Base-by-base conservation (phyloP, 768 basidiomycete genomes). In the Mycena rosella region DNA sequence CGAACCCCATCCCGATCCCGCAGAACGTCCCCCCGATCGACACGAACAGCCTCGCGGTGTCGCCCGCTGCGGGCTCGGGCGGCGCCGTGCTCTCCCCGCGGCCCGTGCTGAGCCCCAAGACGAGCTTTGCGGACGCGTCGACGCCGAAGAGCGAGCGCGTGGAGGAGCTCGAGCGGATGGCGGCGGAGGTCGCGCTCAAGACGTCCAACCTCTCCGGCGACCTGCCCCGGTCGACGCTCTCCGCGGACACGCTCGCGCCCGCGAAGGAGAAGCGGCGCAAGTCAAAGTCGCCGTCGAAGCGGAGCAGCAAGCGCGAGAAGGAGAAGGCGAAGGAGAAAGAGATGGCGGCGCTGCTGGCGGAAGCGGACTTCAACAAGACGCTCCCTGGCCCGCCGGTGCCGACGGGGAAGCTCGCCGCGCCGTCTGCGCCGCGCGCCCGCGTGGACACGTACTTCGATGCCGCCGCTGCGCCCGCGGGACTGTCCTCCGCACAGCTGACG, bases 161-260 rank as follows among this genome's bases (percentile, higher is more conserved):
- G 9, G 87, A 88, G 65, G 81, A 85, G 67, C 81, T 95, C 58
- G 94, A 95, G 78, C 84, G 85, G 76, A 88, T 95, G 83, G 93
- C 91, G 0, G 90, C 87, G 34, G 85, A 85, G 62, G 88, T 86
- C 0, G 84, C 74, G 20, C 74, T 73, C 60, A 73, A 75, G 60
- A 79, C 73, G 20, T 70, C 65, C 22, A 81, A 84, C 69, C 68
- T 84, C 20, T 83, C 83, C 26, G 71, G 73, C 5, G 83, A 84
- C 63, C 68, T 84, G n/a, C 80, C 81, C 8, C 77, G 77, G 69
- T 67, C 65, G 29, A 56, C 44, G 2, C 22, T 71, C 24, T 42
- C 26, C 52, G 56, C 62, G 1, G 45, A 32, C 22, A 20, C 34
- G 9, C 56, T 44, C 15, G 40, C 52, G 24, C 47, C 55, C 13